These are phyloP conservation scores for Geranium rotundifolium DNA, from an alignment of 345 rosid genomes.

Conservation along the genomic window DNA sequence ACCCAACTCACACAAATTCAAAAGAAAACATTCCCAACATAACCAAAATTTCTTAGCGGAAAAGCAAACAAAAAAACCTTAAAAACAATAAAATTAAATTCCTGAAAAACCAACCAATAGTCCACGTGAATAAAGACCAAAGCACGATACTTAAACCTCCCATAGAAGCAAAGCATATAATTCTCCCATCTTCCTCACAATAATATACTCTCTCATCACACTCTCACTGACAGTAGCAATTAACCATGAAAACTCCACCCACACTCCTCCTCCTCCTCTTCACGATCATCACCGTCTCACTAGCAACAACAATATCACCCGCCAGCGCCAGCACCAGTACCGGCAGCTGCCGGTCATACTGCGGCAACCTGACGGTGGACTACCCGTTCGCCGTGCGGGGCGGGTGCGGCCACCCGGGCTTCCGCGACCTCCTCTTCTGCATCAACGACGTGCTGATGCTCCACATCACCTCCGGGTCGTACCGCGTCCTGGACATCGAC, in stretches of 20 bases:
- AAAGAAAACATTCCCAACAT: too few species aligned
- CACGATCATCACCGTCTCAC: background rate
- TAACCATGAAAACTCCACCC: background rate
- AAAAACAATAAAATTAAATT: too few species aligned
- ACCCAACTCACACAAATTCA: too few species aligned
- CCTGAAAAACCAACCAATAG: too few species aligned
- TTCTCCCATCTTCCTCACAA: too few species aligned
- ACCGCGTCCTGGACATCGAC: conserved; percentile 69
- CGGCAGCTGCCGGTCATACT: conserved; percentile 53
- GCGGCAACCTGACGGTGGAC: conserved; percentile 73
- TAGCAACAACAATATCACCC: conserved; percentile 1
- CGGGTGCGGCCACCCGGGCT: conserved; percentile 93
- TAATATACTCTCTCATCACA: too few species aligned
- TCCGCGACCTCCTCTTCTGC: conserved; percentile 71
- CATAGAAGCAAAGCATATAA: too few species aligned
- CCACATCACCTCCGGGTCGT: conserved; percentile 75
- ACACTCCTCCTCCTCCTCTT: background rate
- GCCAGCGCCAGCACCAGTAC: conserved; percentile 8
- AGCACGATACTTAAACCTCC: background rate
- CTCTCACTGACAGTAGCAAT: too few species aligned
- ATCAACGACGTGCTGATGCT: conserved; percentile 76
- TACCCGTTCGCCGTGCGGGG: conserved; percentile 60
- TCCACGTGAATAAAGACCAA: too few species aligned
- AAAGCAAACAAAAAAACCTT: too few species aligned
- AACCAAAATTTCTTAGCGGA: too few species aligned